These are phyloP conservation scores for Suillus luteus DNA, from an alignment of 768 basidiomycete genomes.

Conservation along the genomic window DNA sequence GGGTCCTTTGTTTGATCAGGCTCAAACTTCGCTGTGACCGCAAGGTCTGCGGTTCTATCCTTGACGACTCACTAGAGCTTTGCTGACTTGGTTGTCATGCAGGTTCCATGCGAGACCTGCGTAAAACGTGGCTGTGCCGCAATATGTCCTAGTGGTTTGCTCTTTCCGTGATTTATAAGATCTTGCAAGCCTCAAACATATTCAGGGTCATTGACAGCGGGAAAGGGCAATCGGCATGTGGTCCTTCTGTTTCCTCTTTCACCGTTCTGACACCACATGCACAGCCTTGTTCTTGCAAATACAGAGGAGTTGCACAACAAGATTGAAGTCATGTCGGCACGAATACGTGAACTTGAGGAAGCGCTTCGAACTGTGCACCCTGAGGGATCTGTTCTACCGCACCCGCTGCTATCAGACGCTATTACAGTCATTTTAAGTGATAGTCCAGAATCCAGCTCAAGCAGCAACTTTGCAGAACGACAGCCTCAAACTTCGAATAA, in stretches of 20 bases:
- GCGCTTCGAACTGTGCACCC: slow-evolving; percentile 54
- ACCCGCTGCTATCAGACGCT: slow-evolving; percentile 44
- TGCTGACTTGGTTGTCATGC: slow-evolving; percentile 13
- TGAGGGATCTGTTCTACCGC: slow-evolving; percentile 48
- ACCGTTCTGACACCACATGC: not conserved
- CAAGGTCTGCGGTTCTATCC: slow-evolving; percentile 40
- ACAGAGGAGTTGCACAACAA: slow-evolving; percentile 72
- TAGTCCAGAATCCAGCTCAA: slow-evolving; percentile 21
- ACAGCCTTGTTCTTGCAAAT: slow-evolving; percentile 61
- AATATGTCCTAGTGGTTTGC: slow-evolving; percentile 74
- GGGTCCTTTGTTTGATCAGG: slow-evolving; percentile 26
- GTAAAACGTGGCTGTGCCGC: slow-evolving; percentile 71
- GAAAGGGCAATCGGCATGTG: slow-evolving; percentile 58
- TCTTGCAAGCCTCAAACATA: not conserved
- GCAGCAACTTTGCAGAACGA: slow-evolving; percentile 14
- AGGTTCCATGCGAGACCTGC: slow-evolving; percentile 83
- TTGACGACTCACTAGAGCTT: not conserved
- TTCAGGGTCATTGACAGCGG: slow-evolving; percentile 55
- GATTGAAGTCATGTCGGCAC: slow-evolving; percentile 53
- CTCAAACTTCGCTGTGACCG: slow-evolving; percentile 69
- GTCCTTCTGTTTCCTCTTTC: not conserved
- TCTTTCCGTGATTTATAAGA: slow-evolving; percentile 14
- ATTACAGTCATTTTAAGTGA: slow-evolving; percentile 30
- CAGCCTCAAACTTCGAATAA: slow-evolving; percentile 13
- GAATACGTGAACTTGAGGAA: slow-evolving; percentile 64